Evolutionary conservation across 2,329 filamentous ascomycete species (phyloP).

Genomic region (Neophaeococcomyces aloes): DNA sequence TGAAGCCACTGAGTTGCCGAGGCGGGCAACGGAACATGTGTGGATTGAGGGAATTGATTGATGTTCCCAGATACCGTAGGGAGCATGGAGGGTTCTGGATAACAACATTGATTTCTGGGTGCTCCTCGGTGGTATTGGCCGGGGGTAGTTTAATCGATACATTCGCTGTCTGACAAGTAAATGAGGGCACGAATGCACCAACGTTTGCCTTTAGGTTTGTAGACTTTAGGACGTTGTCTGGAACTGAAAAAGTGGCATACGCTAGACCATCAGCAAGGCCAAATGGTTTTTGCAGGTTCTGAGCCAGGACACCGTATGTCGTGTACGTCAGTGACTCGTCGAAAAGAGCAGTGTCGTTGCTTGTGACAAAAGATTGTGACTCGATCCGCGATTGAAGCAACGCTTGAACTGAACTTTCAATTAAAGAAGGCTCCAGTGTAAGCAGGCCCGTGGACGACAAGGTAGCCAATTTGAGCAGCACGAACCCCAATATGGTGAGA

Average conservation of each 20-base stretch:
- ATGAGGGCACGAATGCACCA: slow-evolving; percentile 10
- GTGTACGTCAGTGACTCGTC: slow-evolving; percentile 15
- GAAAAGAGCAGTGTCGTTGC: background rate
- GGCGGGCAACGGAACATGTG: slow-evolving; percentile 7
- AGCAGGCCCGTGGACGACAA: slow-evolving; percentile 23
- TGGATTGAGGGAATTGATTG: slow-evolving; percentile 11
- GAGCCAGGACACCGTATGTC: slow-evolving; percentile 9
- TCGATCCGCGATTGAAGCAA: too few species aligned
- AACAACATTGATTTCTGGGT: slow-evolving; percentile 5
- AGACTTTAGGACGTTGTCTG: background rate
- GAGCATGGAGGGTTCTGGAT: slow-evolving; percentile 8
- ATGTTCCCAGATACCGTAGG: background rate
- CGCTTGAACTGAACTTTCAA: background rate
- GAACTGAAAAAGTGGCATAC: slow-evolving; percentile 9
- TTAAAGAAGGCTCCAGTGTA: slow-evolving; percentile 16
- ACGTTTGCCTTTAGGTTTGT: slow-evolving; percentile 5
- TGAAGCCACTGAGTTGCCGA: slow-evolving; percentile 11
- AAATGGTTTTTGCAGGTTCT: slow-evolving; percentile 5
- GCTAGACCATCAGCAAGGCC: slow-evolving; percentile 6
- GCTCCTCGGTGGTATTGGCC: slow-evolving; percentile 8
- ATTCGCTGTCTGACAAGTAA: slow-evolving; percentile 11
- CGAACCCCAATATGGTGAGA: slow-evolving; percentile 20
- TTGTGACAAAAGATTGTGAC: slow-evolving; percentile 9
- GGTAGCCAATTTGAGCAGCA: slow-evolving; percentile 23
- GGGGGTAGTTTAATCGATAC: slow-evolving; percentile 9